Conservation (phyloP, 2,329 filamentous ascomycete species). For the Thermothelomyces thermophilus region DNA sequence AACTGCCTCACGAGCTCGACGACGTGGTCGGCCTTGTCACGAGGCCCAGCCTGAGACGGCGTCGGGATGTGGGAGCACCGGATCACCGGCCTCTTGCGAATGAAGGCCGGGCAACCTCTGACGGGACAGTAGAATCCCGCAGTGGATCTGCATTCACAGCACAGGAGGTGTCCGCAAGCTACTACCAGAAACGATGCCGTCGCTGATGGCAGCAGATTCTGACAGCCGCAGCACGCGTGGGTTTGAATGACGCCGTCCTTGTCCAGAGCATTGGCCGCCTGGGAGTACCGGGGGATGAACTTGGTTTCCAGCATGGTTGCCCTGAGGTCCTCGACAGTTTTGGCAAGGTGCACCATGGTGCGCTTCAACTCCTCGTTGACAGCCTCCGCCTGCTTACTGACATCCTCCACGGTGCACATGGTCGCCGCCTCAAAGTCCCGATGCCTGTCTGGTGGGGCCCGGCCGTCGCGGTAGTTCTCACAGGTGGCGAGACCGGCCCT, state of each 20-base stretch:
- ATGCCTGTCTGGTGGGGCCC: slow-evolving; percentile 6
- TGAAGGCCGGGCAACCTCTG: slow-evolving; percentile 13
- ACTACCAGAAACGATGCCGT: slow-evolving; percentile 19
- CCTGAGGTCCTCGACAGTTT: slow-evolving; percentile 12
- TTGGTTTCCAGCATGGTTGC: slow-evolving; percentile 4
- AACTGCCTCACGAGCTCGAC: slow-evolving; percentile 22
- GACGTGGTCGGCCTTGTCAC: slow-evolving; percentile 23
- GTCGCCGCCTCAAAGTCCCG: slow-evolving; percentile 1
- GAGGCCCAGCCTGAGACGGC: not conserved
- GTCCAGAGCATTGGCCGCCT: not conserved
- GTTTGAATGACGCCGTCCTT: not conserved
- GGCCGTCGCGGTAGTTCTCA: slow-evolving; percentile 15
- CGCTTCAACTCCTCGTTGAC: slow-evolving; percentile 13
- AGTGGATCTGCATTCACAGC: slow-evolving; percentile 17
- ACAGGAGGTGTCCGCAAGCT: slow-evolving; percentile 27
- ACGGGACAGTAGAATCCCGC: slow-evolving; percentile 9
- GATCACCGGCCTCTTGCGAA: slow-evolving; percentile 19
- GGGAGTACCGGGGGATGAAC: slow-evolving; percentile 9
- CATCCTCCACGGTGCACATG: not conserved
- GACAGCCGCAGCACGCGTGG: slow-evolving; percentile 3
- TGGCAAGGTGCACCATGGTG: slow-evolving; percentile 14
- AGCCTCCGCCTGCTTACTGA: not conserved
- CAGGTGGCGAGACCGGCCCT: not conserved
- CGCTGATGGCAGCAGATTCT: not conserved
- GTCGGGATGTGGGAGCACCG: slow-evolving; percentile 10